Conservation (phyloP, 768 basidiomycete genomes). For the Wakefieldia striispora region DNA sequence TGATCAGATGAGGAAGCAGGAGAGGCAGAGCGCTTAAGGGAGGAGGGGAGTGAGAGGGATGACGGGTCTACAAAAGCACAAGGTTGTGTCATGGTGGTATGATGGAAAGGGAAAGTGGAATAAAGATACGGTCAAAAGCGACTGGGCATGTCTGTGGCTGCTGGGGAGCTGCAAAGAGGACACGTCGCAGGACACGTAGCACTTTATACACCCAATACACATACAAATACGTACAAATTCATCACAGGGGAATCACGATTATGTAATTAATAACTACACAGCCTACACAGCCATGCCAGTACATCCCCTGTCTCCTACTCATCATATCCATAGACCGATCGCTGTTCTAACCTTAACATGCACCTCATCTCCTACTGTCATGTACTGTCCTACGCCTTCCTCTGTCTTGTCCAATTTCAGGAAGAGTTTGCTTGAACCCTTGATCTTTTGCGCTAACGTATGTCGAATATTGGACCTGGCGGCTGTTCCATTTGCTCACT, state of each 20-base stretch:
- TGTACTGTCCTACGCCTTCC: not conserved
- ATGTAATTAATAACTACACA: no score
- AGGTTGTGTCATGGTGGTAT: slow-evolving; percentile 23
- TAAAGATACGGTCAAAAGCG: slow-evolving; percentile 23
- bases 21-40: slow-evolving; percentile 28
- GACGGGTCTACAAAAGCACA: slow-evolving; percentile 37
- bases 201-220: slow-evolving; percentile 29
- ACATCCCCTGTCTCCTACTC: no score
- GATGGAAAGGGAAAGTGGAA: slow-evolving; percentile 2
- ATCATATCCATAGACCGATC: no score
- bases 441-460: not conserved
- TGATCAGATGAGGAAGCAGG: slow-evolving; percentile 23
- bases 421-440: not conserved
- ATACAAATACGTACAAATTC: slow-evolving; percentile 23
- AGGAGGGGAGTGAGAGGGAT: slow-evolving; percentile 38
- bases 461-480: not conserved
- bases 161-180: slow-evolving; percentile 10
- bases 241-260: no score
- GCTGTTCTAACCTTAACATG: no score
- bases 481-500: not conserved
- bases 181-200: slow-evolving; percentile 32
- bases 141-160: slow-evolving; percentile 23
- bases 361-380: not conserved
- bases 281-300: not conserved
- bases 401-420: slow-evolving; percentile 15